Conservation (phyloP, 2,329 filamentous ascomycete species). For the Chrysoporthe deuterocubensis region DNA sequence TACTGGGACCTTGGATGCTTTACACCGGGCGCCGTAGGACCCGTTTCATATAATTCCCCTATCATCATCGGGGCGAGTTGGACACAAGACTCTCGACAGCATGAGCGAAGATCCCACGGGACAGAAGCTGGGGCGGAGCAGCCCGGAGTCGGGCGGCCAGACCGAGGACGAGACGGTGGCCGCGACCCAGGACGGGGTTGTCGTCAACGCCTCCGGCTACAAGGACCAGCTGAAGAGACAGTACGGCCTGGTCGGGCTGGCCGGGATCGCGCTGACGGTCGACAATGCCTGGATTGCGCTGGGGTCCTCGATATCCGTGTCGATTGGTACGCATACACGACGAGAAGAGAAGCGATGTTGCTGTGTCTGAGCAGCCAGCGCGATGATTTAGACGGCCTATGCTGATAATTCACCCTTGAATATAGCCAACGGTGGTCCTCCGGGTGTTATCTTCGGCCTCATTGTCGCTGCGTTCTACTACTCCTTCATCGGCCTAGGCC, state of each 20-base stretch:
- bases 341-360: background rate
- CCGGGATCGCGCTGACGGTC: conserved; percentile 63
- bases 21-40: background rate
- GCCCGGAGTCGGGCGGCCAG: conserved; percentile 28
- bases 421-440: conserved; percentile 46
- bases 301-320: conserved; percentile 62
- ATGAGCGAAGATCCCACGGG: conserved; percentile 28
- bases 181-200: conserved; percentile 43
- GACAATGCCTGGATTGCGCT: conserved; percentile 69
- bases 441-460: conserved; percentile 48
- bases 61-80: background rate
- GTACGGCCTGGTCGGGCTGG: conserved; percentile 63
- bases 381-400: conserved; percentile 6
- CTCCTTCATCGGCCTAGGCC: conserved; percentile 45
- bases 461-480: conserved; percentile 50
- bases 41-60: no score
- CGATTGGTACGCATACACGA: conserved; percentile 42
- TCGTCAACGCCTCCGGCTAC: conserved; percentile 68
- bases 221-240: conserved; percentile 66
- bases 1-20: background rate
- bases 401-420: conserved; percentile 13
- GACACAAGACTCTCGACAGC: background rate
- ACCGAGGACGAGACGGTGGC: conserved; percentile 40
- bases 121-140: conserved; percentile 19
- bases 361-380: no score